Evolutionary conservation across 805 yeast genomes (phyloP).

Genomic region (Yarrowia hollandica): DNA sequence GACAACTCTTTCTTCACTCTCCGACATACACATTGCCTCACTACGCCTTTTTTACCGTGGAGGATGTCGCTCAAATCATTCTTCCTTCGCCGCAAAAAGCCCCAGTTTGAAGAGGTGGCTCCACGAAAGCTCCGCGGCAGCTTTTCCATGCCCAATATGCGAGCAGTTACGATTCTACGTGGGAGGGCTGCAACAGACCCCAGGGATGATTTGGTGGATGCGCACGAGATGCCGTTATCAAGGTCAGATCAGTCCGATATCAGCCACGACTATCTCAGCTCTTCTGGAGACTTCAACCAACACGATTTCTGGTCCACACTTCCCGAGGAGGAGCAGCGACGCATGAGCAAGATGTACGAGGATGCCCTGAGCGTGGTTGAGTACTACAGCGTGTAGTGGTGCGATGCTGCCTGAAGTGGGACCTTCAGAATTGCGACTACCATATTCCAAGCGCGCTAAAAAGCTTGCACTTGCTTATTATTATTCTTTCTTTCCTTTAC

Average conservation of each 20-base stretch:
- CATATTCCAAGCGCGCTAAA: no score
- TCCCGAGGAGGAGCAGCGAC: conserved; percentile 7
- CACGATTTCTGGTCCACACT: conserved; percentile 3
- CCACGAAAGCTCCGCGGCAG: conserved; percentile 11
- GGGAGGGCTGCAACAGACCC: not conserved
- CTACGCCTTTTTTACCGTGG: no score
- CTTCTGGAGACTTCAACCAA: not conserved
- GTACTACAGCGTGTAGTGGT: conserved; percentile 10
- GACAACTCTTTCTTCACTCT: no score
- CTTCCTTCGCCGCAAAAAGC: conserved; percentile 9
- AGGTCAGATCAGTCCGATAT: not conserved
- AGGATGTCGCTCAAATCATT: conserved; percentile 4
- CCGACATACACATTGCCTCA: no score
- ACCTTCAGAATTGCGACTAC: no score
- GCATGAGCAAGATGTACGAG: conserved; percentile 23
- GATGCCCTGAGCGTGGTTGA: conserved; percentile 14
- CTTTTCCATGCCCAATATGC: conserved; percentile 20
- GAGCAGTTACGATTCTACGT: conserved; percentile 10
- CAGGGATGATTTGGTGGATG: not conserved
- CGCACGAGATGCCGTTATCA: not conserved
- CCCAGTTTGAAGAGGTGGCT: conserved; percentile 22
- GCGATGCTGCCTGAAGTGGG: no score
- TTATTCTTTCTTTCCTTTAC: no score
- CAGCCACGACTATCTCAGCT: not conserved
- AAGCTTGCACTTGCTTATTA: no score